Evolutionary conservation across 1,284 basidiomycete genomes (phyloP).

Genomic region (Malassezia furfur): DNA sequence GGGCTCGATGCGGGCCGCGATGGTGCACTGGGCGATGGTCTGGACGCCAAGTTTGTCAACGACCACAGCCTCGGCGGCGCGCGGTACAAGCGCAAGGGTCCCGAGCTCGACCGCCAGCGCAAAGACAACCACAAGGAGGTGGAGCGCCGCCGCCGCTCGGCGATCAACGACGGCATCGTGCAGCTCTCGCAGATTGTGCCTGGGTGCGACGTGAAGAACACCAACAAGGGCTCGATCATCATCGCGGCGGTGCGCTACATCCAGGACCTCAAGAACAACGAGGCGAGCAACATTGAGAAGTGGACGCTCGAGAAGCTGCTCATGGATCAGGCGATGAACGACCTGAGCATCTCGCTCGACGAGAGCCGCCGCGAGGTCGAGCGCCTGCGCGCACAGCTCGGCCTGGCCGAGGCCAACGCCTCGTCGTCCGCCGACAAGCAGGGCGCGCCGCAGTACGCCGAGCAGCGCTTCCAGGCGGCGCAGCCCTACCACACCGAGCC

Average conservation of each 20-base stretch:
- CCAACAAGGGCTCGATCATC: slow-evolving; percentile 72
- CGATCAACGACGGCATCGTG: slow-evolving; percentile 92
- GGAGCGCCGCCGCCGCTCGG: slow-evolving; percentile 79
- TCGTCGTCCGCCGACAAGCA: neutral
- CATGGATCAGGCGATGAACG: slow-evolving; percentile 64
- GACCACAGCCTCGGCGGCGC: slow-evolving; percentile 15
- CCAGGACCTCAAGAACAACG: slow-evolving; percentile 77
- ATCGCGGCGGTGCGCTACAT: slow-evolving; percentile 76
- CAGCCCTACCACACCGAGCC: slow-evolving; percentile 6
- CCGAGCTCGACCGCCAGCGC: slow-evolving; percentile 35
- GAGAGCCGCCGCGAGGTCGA: slow-evolving; percentile 30
- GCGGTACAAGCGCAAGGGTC: slow-evolving; percentile 22
- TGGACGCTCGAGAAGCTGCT: slow-evolving; percentile 87
- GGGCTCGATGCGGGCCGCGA: slow-evolving; percentile 11
- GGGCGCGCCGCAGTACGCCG: neutral
- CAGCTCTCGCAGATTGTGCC: slow-evolving; percentile 81
- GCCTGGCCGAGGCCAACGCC: slow-evolving; percentile 13
- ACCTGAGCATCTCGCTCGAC: slow-evolving; percentile 39
- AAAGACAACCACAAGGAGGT: slow-evolving; percentile 66
- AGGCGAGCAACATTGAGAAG: slow-evolving; percentile 72
- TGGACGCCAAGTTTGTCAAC: slow-evolving; percentile 21
- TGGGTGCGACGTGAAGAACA: slow-evolving; percentile 63
- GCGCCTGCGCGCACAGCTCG: slow-evolving; percentile 29
- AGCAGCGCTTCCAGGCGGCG: slow-evolving; percentile 16
- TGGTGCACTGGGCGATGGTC: slow-evolving; percentile 16